phyloP scores from a whole-genome alignment of 169 alveolate species.

The Babesia ovis region DNA sequence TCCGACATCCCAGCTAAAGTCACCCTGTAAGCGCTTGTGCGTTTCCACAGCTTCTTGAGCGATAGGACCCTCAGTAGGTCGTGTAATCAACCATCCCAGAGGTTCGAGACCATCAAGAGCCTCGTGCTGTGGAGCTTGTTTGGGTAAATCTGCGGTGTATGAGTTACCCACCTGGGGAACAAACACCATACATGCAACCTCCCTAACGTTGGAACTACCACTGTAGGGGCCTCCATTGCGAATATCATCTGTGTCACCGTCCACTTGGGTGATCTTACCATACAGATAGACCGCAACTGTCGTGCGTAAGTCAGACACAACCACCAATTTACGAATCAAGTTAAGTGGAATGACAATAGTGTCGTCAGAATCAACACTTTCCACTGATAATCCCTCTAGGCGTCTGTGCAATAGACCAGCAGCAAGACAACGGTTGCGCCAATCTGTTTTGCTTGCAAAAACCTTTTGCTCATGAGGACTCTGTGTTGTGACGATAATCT shows the following conservation, averaged over 20 bases:
- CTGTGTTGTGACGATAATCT: conserved; percentile 94
- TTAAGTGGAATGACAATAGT: conserved; percentile 97
- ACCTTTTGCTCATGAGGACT: conserved; percentile 98
- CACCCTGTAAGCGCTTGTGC: conserved; percentile 59
- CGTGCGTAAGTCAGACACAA: conserved; percentile 96
- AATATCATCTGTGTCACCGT: background rate
- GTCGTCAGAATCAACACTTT: conserved; percentile 78
- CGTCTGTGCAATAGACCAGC: conserved; percentile 96
- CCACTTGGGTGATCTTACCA: conserved; percentile 82
- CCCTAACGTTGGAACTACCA: conserved; percentile 79
- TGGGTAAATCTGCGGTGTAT: conserved; percentile 89
- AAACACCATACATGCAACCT: conserved; percentile 92
- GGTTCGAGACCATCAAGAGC: conserved; percentile 93
- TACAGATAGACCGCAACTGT: conserved; percentile 96
- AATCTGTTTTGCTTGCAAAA: conserved; percentile 96
- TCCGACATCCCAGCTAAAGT: conserved; percentile 61
- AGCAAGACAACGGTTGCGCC: conserved; percentile 98
- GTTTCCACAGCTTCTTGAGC: conserved; percentile 81
- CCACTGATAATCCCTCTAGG: conserved; percentile 94
- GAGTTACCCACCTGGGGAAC: conserved; percentile 98
- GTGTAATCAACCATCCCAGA: conserved; percentile 98
- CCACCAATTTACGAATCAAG: conserved; percentile 93
- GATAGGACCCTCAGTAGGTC: conserved; percentile 88
- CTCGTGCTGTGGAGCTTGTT: conserved; percentile 90
- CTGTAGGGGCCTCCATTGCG: conserved; percentile 26